Evolutionary conservation across 2,329 filamentous ascomycete species (phyloP), one percentile per base, ranked within the genome.

Genomic region (Colletotrichum musicola): DNA sequence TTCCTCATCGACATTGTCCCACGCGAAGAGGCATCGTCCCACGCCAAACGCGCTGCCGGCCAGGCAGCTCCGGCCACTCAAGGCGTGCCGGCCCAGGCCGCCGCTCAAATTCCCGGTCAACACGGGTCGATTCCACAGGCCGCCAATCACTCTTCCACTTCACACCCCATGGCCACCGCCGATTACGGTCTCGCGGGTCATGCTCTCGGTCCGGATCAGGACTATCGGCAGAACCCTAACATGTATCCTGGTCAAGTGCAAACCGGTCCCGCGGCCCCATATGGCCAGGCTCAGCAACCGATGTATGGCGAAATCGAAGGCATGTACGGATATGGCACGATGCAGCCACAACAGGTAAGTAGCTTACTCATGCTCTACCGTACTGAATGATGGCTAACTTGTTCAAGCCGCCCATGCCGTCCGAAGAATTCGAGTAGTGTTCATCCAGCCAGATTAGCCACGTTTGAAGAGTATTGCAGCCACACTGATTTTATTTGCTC

Each of bases 1-100:
- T 99, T 99, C 82, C 86, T 99, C 68, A 99, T 99, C 78, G 96
- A 99, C 78, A 99, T 99, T 71, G 96, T 99, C 6, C 96, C 96
- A 4, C 91, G 96, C 60, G 96, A 99, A 80, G 96, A 99, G 80
- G 94, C 95, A 42, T 88, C 93, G 10, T 90, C 92, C 22, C 94
- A 95, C 77, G 89, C 94, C 47, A 98, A 97, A 83, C 87, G 95
- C 72, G 86, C 90, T 50, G 83, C 85, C 50, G 84, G 87, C 7
- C 85, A 89, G 71, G 79, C 85, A 42, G 79, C 76, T 27, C 73
- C 80, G 40, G 77, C 80, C 18, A 75, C 79, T 14, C 82, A 82
- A 62, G 78, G 77, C 27, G 61, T 72, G 20, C 64, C 64, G 71
- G 73, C 57, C 76, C 73, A 46, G 71, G 80, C 74, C 71, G 77